Percentiles rank a stretch among this genome's conserved stretches.
Evolutionary conservation across 2,329 filamentous ascomycete genomes (phyloP).

Genomic region (Fusarium oxysporum): DNA sequence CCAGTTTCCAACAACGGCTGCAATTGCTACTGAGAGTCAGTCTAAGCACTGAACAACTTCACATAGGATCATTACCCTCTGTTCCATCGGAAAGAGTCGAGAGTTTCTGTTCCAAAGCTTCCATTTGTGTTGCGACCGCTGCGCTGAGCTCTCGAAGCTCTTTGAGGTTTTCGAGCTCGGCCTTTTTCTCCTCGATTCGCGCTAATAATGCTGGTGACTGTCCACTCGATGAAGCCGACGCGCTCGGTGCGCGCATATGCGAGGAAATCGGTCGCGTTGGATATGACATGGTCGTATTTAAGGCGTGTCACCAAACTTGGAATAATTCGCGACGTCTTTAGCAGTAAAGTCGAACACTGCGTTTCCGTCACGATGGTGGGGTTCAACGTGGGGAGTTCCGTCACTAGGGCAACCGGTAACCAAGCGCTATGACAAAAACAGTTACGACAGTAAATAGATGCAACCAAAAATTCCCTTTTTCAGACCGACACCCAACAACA

Average conservation of each 20-base stretch:
- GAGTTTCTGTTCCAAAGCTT: constrained; percentile 81
- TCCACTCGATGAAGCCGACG: constrained; percentile 61
- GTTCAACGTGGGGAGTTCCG: constrained; percentile 40
- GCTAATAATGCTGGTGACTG: constrained; percentile 78
- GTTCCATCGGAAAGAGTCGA: constrained; percentile 83
- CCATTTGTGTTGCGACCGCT: constrained; percentile 84
- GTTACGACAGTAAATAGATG: constrained; percentile 51
- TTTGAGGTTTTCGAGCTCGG: constrained; percentile 81
- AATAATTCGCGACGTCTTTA: constrained; percentile 5
- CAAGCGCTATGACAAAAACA: constrained; percentile 43
- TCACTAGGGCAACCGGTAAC: constrained; percentile 48
- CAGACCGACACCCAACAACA: constrained; percentile 44
- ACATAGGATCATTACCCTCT: constrained; percentile 67
- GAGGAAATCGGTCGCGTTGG: constrained; percentile 69
- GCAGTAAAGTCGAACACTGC: constrained; percentile 23
- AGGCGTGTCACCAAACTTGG: neutral
- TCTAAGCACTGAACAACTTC: neutral
- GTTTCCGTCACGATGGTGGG: constrained; percentile 42
- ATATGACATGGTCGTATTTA: constrained; percentile 63
- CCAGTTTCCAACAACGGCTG: constrained; percentile 88
- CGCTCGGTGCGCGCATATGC: constrained; percentile 73
- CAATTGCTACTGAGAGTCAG: constrained; percentile 71
- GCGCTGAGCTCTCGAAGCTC: constrained; percentile 83
- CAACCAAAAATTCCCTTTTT: constrained; percentile 43
- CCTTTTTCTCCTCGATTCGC: constrained; percentile 87